Percentiles rank a stretch among this genome's conserved stretches.
phyloP scores from a whole-genome alignment of 345 rosid genomes.

The Eucalyptus rudis region DNA sequence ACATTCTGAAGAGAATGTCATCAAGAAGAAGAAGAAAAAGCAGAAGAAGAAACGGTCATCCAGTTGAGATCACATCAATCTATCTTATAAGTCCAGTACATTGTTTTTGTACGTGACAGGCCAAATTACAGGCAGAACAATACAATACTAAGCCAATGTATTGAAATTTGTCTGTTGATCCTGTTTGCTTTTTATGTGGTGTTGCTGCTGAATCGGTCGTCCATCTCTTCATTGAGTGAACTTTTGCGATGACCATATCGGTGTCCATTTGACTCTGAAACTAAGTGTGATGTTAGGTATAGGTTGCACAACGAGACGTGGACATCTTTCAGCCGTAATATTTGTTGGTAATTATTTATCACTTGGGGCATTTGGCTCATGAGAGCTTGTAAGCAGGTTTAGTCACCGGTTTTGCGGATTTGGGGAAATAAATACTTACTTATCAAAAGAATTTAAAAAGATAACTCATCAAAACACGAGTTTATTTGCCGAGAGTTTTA shows the following conservation, averaged over 20 bases:
- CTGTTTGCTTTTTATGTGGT: neutral
- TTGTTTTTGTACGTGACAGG: too few relatives aligned
- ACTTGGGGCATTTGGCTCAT: neutral
- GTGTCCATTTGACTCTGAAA: neutral
- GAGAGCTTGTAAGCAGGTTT: neutral
- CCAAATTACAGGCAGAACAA: too few relatives aligned
- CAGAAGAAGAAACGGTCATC: too few relatives aligned
- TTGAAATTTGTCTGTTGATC: neutral
- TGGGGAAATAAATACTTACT: neutral
- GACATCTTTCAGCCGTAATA: neutral
- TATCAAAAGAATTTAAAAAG: neutral
- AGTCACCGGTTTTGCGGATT: neutral
- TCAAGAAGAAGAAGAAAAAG: too few relatives aligned
- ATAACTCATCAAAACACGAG: neutral
- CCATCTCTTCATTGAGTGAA: neutral
- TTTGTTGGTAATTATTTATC: neutral
- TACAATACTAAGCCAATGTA: neutral
- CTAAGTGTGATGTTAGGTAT: neutral
- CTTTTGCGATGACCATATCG: neutral
- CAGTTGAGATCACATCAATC: too few relatives aligned
- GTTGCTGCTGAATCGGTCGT: neutral
- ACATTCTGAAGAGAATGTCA: too few relatives aligned
- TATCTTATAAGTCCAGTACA: too few relatives aligned
- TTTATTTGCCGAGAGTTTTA: neutral
- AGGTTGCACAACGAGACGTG: neutral